A percentile compares a stretch with the other conserved stretches of the same genome.
These are phyloP conservation scores for Colletotrichum ledebouriae DNA, from an alignment of 2,329 filamentous ascomycete species.

Conservation along the genomic window DNA sequence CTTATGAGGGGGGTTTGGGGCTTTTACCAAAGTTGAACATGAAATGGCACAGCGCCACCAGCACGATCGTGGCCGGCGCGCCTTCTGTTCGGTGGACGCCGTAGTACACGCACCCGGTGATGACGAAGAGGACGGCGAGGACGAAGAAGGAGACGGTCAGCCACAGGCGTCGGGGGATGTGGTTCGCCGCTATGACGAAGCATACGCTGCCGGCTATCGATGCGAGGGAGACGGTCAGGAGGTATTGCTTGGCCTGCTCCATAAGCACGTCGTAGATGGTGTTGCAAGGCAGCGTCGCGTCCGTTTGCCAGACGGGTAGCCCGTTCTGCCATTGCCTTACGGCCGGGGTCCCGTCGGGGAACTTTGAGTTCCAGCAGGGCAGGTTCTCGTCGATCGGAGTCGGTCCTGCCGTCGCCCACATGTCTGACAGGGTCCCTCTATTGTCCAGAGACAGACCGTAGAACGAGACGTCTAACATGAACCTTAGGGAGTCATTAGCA, in stretches of 20 bases:
- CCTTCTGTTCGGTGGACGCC: constrained; percentile 57
- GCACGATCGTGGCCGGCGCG: constrained; percentile 61
- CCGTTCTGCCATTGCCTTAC: constrained; percentile 58
- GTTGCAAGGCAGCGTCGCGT: constrained; percentile 62
- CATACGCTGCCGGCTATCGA: constrained; percentile 64
- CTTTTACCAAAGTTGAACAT: constrained; percentile 66
- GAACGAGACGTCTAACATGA: constrained; percentile 65
- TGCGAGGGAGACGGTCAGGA: constrained; percentile 64
- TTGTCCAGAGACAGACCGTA: constrained; percentile 66
- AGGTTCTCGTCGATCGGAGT: constrained; percentile 54
- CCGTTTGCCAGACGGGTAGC: constrained; percentile 64
- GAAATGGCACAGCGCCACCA: constrained; percentile 67
- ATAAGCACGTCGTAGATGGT: constrained; percentile 66
- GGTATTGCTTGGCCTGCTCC: constrained; percentile 66
- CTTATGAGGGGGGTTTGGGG: too few species aligned
- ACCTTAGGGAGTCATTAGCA: too few species aligned
- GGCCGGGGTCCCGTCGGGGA: constrained; percentile 58
- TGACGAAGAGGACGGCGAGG: constrained; percentile 60
- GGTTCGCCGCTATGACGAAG: constrained; percentile 63
- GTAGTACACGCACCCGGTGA: constrained; percentile 65
- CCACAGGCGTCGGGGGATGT: constrained; percentile 62
- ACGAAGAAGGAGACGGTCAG: constrained; percentile 64
- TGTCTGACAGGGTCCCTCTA: constrained; percentile 56
- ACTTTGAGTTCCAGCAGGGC: constrained; percentile 62
- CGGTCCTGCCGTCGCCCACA: constrained; percentile 56